phyloP scores from a whole-genome alignment of 352 stramenopile genomes.

The Phytophthora podocarpi region DNA sequence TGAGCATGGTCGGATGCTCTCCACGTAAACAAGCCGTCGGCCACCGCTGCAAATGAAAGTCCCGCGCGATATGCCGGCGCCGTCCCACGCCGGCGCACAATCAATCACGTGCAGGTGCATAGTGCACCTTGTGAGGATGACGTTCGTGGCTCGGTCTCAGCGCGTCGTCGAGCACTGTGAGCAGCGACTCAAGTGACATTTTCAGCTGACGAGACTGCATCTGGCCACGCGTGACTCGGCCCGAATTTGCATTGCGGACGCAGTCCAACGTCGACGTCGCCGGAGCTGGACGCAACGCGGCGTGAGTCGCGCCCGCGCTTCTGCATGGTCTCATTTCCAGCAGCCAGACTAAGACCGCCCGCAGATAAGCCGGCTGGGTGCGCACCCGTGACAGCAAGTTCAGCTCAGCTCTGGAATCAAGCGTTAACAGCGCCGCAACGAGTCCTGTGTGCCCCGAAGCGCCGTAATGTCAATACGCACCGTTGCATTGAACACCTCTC shows the following conservation, averaged over 20 bases:
- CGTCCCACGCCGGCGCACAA: slow-evolving; percentile 6
- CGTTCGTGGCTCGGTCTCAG: slow-evolving; percentile 1
- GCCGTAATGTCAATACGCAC: slow-evolving; percentile 2
- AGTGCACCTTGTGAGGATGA: too few relatives aligned
- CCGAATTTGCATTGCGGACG: background rate
- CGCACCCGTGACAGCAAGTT: slow-evolving; percentile 31
- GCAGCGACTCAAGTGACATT: background rate
- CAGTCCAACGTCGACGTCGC: slow-evolving; percentile 7
- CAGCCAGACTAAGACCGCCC: slow-evolving; percentile 30
- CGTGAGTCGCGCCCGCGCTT: slow-evolving; percentile 9
- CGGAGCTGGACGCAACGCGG: slow-evolving; percentile 8
- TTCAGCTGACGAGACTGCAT: slow-evolving; percentile 19
- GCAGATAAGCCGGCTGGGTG: slow-evolving; percentile 16
- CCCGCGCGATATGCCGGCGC: slow-evolving; percentile 1
- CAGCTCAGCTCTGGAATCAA: slow-evolving; percentile 22
- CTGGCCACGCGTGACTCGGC: slow-evolving; percentile 11
- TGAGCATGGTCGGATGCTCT: slow-evolving; percentile 12
- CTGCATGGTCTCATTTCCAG: slow-evolving; percentile 15
- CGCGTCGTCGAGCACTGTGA: background rate
- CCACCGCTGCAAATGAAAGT: slow-evolving; percentile 16
- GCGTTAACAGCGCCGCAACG: slow-evolving; percentile 17
- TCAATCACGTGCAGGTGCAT: too few relatives aligned
- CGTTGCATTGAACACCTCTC: background rate
- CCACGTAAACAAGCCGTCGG: slow-evolving; percentile 16
- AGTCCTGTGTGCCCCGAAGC: background rate